Base-by-base conservation (phyloP, 208 protist species). In the Trypanosoma melophagium region DNA sequence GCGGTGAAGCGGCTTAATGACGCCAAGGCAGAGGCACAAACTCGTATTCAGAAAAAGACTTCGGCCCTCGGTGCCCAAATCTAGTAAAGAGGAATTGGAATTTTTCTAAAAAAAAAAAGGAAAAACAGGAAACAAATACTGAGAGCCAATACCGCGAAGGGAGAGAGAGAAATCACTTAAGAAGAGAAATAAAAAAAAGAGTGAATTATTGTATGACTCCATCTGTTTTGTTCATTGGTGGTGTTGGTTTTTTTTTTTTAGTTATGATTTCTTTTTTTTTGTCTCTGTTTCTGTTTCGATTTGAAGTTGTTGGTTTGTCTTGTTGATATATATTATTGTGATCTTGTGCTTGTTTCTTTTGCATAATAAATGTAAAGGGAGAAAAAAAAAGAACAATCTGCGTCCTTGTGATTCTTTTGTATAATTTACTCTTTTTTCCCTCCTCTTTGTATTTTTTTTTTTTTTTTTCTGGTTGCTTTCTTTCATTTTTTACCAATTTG, bases 1-100 rank as follows among this genome's bases (percentile, higher is more conserved):
- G 83, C 85, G 12, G 77, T 75, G 22, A 72, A 67, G 47, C 83
- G 83, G 49, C 77, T 95, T 35, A 76, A 95, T 57, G 83, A 87
- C 31, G 69, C 60, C 31, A 91, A 85, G 63, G 71, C 66, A 22
- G 86, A 93, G 72, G 69, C 83, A 45, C 40, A 82, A 47, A 84
- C 22, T 56, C 74, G 67, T 22, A 78, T 79, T 63, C 77, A 88
- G 49, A 77, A 79, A 22, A 81, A 81, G 44, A 69, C 66, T 2
- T 89, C 89, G 0, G 66, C 77, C 5, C 78, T 89, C 24, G 89
- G 86, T 3, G 84, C 84, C 0, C 58, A 71, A n/a, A 41, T 49
- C 53, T 24, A 55, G 3, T 24, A 45, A 38, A 4, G 1, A 19
- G 5, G 45, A 22, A 65, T 25, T 7, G n/a, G 13, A 41, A 31